Evolutionary conservation across 768 basidiomycete genomes (phyloP).

Genomic region (Mycena latifolia): DNA sequence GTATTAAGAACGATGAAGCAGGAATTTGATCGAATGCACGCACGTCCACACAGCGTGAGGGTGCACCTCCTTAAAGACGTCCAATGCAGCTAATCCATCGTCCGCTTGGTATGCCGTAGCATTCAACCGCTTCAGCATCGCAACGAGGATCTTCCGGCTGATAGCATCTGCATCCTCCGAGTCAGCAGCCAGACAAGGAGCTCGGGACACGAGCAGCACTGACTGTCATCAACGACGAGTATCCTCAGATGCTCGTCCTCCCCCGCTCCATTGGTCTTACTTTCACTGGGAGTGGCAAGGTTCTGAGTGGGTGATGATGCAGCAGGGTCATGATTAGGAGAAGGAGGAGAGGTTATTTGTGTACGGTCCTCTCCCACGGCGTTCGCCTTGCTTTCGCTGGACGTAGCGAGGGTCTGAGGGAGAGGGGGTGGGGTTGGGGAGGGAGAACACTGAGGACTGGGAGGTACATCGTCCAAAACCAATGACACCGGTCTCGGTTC

Average conservation of each 20-base stretch:
- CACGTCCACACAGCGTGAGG: conserved; percentile 32
- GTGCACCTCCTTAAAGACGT: conserved; percentile 23
- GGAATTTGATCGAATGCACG: neutral
- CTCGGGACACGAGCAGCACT: neutral
- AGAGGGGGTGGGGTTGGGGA: no score
- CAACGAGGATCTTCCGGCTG: conserved; percentile 28
- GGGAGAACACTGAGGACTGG: no score
- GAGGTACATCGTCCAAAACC: no score
- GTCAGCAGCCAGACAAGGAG: neutral
- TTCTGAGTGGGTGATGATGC: no score
- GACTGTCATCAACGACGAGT: conserved; percentile 32
- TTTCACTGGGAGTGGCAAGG: no score
- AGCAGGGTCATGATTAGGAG: no score
- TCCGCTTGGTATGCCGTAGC: conserved; percentile 26
- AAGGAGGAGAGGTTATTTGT: no score
- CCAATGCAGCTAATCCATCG: conserved; percentile 23
- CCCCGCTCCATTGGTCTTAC: neutral
- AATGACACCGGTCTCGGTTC: neutral
- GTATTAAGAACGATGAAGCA: neutral
- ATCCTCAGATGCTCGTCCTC: conserved; percentile 22
- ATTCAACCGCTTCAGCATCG: conserved; percentile 24
- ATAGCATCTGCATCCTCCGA: conserved; percentile 17
- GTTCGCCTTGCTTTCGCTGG: neutral
- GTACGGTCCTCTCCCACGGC: neutral
- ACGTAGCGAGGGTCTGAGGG: neutral